Evolutionary conservation across 169 alveolate genomes (phyloP).

Genomic region (Eimeria brunetti): DNA sequence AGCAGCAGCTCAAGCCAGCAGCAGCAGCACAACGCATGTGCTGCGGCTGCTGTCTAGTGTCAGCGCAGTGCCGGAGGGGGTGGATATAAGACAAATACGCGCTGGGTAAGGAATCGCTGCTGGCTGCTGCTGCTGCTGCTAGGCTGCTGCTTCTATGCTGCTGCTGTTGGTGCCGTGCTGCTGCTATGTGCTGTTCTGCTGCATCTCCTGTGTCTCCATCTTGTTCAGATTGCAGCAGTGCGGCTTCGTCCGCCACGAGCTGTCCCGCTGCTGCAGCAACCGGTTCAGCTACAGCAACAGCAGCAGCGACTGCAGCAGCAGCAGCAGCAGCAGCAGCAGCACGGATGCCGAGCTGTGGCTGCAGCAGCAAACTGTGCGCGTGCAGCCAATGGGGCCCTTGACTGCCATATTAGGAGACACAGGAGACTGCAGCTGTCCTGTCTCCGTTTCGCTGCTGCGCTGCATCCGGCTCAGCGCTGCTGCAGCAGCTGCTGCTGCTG

Average conservation of each 20-base stretch:
- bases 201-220: no score
- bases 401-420: conserved; percentile 20
- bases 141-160: neutral
- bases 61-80: neutral
- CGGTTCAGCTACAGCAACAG: conserved; percentile 8
- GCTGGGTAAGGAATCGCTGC: neutral
- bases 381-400: conserved; percentile 59
- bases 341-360: conserved; percentile 25
- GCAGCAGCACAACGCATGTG: conserved; percentile 37
- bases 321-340: conserved; percentile 10
- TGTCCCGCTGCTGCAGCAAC: conserved; percentile 36
- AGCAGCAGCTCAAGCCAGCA: conserved; percentile 1
- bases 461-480: neutral
- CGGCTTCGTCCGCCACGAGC: conserved; percentile 35
- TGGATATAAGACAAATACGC: neutral
- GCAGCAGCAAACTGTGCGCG: conserved; percentile 51
- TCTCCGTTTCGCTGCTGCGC: conserved; percentile 59
- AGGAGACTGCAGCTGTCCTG: conserved; percentile 27
- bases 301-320: neutral
- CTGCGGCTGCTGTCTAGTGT: conserved; percentile 13
- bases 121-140: neutral
- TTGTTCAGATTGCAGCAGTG: conserved; percentile 51
- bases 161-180: neutral
- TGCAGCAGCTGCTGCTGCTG: conserved; percentile 20
- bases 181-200: neutral